Evolutionary conservation across 1,284 basidiomycete genomes (phyloP), one percentile per base, ranked within the genome.

Genomic region (Sphaerobolus stellatus): DNA sequence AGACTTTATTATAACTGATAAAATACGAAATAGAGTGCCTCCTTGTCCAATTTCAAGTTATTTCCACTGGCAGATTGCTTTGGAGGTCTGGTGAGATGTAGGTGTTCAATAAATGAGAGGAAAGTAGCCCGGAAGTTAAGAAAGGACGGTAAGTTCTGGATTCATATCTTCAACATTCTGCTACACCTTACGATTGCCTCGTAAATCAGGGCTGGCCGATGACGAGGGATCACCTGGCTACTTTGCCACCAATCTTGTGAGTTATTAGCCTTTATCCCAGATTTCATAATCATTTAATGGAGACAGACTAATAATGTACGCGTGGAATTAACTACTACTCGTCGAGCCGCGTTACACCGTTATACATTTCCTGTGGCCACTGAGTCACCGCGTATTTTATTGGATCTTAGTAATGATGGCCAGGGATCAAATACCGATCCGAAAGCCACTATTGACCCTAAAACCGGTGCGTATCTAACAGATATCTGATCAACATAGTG

Each of bases 101-200:
- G 28, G 18, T 3, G 22, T 27, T 43, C 41, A 11, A 13, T 14
- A 14, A 43, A 61, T 34, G 71, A 68, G n/a, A 66, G 77, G n/a
- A 68, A 70, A 47, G 67, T 72, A 13, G 54, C 74, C 43, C 70
- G 77, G 18, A 71, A 71, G 34, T 70, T 71, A 25, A 69, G 68
- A 14, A 61, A 71, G 16, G 76, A 78, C 59, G 71, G 77, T 77
- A 46, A 25, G 56, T 48, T 28, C 3, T 44, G 11, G 16, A 16
- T n/a, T 24, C 20, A 6, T 56, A 14, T 27, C 5, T 34, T 30
- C 16, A n/a, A 29, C n/a, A 24, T 5, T 20, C 18, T 25, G 25
- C 16, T 16, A 11, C 13, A n/a, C 14, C 16, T 25, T 25, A 9
- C 20, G 16, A 49, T 5, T 25, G 50, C 2, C 13, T 16, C 48